phyloP scores from a whole-genome alignment of 2,329 filamentous ascomycete species.

The Sporothrix sp. region DNA sequence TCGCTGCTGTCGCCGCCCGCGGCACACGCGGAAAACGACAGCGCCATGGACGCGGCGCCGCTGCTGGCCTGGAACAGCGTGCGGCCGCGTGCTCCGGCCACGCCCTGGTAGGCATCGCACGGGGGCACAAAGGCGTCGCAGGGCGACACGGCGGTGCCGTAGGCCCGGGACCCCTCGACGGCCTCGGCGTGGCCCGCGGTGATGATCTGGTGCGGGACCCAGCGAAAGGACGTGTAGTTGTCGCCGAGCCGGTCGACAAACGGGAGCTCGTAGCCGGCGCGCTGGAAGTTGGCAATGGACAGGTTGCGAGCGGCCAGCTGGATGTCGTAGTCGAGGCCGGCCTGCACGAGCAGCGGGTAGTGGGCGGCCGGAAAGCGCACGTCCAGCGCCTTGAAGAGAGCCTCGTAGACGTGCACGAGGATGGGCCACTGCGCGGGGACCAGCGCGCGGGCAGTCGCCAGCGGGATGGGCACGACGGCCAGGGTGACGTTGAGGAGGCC shows the following conservation, averaged over 20 bases:
- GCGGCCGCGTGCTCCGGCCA: background rate
- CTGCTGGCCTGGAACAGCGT: background rate
- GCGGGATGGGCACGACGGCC: conserved; percentile 40
- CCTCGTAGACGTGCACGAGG: conserved; percentile 37
- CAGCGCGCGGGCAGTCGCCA: conserved; percentile 34
- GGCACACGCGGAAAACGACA: conserved; percentile 5
- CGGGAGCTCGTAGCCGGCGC: conserved; percentile 43
- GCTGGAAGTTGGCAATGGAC: conserved; percentile 38
- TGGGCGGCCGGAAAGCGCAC: conserved; percentile 30
- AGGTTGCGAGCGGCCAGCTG: conserved; percentile 31
- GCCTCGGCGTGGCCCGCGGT: conserved; percentile 33
- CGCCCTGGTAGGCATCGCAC: conserved; percentile 37
- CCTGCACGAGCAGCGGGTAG: conserved; percentile 44
- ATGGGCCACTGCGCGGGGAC: conserved; percentile 41
- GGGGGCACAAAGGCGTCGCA: conserved; percentile 41
- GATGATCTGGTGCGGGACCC: conserved; percentile 38
- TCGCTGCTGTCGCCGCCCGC: background rate
- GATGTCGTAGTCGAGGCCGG: conserved; percentile 42
- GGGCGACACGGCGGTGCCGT: conserved; percentile 33
- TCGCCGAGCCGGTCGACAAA: conserved; percentile 45
- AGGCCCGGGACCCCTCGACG: conserved; percentile 34
- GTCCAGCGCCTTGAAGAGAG: conserved; percentile 36
- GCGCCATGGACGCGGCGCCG: background rate
- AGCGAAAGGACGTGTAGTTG: conserved; percentile 41
- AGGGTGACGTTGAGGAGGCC: conserved; percentile 46